A percentile compares a stretch with the other conserved stretches of the same genome.
Conservation (phyloP, 1,139 yeast species). For the Candida pseudoviswanathii region DNA sequence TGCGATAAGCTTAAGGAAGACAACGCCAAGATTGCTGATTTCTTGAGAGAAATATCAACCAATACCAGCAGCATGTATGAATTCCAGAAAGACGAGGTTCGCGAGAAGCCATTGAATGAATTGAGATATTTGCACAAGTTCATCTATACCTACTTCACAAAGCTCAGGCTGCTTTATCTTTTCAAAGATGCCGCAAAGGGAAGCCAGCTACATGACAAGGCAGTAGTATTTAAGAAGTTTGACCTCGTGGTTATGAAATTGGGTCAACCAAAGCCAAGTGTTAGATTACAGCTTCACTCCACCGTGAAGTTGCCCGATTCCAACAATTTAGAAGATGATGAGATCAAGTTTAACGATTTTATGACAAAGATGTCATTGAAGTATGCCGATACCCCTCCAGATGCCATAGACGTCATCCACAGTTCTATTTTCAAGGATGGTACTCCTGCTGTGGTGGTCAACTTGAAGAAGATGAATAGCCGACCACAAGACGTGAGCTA, state of each 20-base stretch:
- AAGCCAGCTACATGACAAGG: conserved; percentile 27
- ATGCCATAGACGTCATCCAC: conserved; percentile 50
- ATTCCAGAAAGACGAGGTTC: conserved; percentile 22
- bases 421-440: conserved; percentile 76
- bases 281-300: conserved; percentile 57
- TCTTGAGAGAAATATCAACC: conserved; percentile 36
- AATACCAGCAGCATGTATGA: conserved; percentile 26
- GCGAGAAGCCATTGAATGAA: conserved; percentile 43
- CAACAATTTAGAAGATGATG: conserved; percentile 37
- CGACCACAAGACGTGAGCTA: conserved; percentile 55
- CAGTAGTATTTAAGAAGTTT: conserved; percentile 26
- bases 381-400: conserved; percentile 48
- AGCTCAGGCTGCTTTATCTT: conserved; percentile 48
- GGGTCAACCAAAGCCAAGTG: conserved; percentile 44
- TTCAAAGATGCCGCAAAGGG: conserved; percentile 24
- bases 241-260: conserved; percentile 33
- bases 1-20: conserved; percentile 46
- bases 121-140: conserved; percentile 64
- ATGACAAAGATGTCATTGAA: conserved; percentile 68
- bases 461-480: conserved; percentile 44
- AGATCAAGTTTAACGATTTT: conserved; percentile 65
- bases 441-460: conserved; percentile 63
- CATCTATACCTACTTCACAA: conserved; percentile 61
- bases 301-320: conserved; percentile 45
- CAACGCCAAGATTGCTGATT: conserved; percentile 48